These are phyloP conservation scores for Alternaria triticimaculans DNA, from an alignment of 2,329 filamentous ascomycete species.

Conservation along the genomic window DNA sequence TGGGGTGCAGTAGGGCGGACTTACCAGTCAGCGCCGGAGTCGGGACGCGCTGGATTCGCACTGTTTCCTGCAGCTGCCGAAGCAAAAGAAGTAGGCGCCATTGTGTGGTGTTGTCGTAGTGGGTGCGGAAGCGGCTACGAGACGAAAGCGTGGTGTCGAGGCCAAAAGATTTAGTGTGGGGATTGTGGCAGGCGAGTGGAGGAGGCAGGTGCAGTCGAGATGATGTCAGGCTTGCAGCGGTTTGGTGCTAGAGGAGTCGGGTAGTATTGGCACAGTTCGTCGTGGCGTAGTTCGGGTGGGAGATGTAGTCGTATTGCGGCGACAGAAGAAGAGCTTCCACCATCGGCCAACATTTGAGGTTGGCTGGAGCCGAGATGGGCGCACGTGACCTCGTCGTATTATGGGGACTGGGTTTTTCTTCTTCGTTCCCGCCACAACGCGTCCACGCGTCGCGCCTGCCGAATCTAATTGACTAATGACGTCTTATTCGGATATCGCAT, in stretches of 20 bases:
- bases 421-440: slow-evolving; percentile 8
- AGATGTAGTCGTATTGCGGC: slow-evolving; percentile 24
- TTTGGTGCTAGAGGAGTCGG: slow-evolving; percentile 14
- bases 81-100: slow-evolving; percentile 60
- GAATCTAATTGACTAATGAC: neutral
- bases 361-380: slow-evolving; percentile 19
- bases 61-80: slow-evolving; percentile 57
- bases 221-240: slow-evolving; percentile 31
- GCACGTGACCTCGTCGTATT: slow-evolving; percentile 16
- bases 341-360: slow-evolving; percentile 24
- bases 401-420: slow-evolving; percentile 4
- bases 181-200: slow-evolving; percentile 30
- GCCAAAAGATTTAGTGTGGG: slow-evolving; percentile 32
- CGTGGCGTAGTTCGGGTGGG: slow-evolving; percentile 13
- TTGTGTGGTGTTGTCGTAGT: slow-evolving; percentile 31
- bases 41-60: slow-evolving; percentile 51
- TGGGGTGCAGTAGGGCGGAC: slow-evolving; percentile 29
- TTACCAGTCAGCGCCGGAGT: slow-evolving; percentile 56
- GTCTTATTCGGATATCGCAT: neutral
- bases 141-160: slow-evolving; percentile 32
- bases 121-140: slow-evolving; percentile 25
- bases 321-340: slow-evolving; percentile 23
- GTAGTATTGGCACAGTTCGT: slow-evolving; percentile 14
- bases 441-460: slow-evolving; percentile 13
- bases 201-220: slow-evolving; percentile 31